Evolutionary conservation across 371 early-diverging fungal species (phyloP), one percentile per base, ranked within the genome.

Genomic region (Nematocida displodere): DNA sequence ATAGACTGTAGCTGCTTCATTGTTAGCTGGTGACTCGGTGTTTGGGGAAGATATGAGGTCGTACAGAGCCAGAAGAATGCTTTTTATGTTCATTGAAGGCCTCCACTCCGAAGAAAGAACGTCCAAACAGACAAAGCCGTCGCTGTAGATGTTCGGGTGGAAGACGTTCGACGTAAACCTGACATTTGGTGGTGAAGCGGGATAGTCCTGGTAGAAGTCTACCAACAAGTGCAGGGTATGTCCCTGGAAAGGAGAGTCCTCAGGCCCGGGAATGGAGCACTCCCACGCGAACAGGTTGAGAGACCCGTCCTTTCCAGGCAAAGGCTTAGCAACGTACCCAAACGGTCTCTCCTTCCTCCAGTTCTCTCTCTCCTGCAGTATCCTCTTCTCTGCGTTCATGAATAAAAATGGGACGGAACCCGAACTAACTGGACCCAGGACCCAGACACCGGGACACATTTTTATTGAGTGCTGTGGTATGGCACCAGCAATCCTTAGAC

Each of bases 61-160:
- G 80, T 95, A 96, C 50, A 98, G 92, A 48, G 91, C 90, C 13
- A 95, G 92, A 67, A 95, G 85, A 42, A 95, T 92, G 2, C 93
- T 92, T 5, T 92, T 90, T 2, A 95, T 92, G 81, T 95, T 94
- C 79, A 93, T 93, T 20, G 79, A 71, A 47, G 83, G 81, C 20
- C 92, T 92, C 98, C 97, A 98, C 64, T 94, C 87, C 82, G 94
- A 95, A 84, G 95, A 95, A 75, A 96, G 83, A 81, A 98, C 94
- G 83, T 96, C 97, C 66, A 98, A 83, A 82, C 99, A 98, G 42
- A 98, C 85, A 80, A 94, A 94, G 7, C 99, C 99, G 83, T 90
- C 93, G 53, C 91, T 90, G 82, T 96, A 97, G 11, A 98, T 94
- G 82, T 98, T 98, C 7, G 99, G 97, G 82, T 98, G 99, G 85